These are phyloP conservation scores for Fusarium citri DNA, from an alignment of 2,329 filamentous ascomycete species.

Conservation along the genomic window DNA sequence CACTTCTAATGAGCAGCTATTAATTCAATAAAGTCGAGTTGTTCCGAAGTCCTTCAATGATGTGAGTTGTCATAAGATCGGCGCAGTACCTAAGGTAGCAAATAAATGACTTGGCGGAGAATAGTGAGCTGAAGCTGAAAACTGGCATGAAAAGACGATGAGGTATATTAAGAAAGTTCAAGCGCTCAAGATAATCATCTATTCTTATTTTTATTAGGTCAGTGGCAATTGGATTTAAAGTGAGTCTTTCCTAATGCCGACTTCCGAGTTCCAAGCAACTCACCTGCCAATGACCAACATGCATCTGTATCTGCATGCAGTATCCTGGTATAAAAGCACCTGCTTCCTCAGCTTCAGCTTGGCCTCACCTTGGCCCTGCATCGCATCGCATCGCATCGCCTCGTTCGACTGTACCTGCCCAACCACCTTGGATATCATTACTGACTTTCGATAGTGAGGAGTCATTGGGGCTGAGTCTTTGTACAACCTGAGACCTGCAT, in stretches of 20 bases:
- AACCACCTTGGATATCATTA: background rate
- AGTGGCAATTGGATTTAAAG: slow-evolving; percentile 21
- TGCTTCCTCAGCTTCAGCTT: background rate
- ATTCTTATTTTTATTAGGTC: background rate
- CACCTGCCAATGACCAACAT: background rate
- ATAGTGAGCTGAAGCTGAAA: background rate
- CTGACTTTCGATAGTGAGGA: background rate
- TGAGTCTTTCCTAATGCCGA: background rate
- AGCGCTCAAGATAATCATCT: background rate
- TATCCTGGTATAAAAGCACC: background rate
- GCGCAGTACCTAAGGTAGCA: background rate
- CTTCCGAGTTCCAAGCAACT: background rate
- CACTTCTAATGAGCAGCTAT: no score
- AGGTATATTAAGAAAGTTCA: background rate
- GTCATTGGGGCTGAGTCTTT: slow-evolving; percentile 12
- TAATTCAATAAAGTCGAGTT: no score
- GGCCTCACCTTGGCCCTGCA: background rate
- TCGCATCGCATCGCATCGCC: background rate
- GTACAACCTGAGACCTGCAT: slow-evolving; percentile 20
- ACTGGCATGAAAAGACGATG: background rate
- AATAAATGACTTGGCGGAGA: background rate
- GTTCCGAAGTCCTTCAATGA: background rate
- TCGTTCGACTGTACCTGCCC: background rate
- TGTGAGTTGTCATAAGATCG: background rate
- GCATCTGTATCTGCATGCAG: background rate